Conservation (phyloP, 2,329 filamentous ascomycete species). For the Beauveria rudraprayagi region DNA sequence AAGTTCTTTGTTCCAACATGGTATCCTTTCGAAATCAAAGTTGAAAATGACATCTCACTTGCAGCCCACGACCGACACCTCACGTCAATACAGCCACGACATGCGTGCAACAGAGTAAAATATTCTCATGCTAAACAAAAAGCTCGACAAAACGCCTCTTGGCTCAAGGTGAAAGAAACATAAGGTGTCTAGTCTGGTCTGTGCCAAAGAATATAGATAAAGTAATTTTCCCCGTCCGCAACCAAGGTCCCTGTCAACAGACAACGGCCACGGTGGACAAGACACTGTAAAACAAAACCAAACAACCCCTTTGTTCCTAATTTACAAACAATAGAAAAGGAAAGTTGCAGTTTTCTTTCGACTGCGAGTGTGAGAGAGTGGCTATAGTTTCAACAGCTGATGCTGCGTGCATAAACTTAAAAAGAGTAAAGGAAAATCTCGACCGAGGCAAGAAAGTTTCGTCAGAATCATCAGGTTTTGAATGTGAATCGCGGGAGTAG, state of each 20-base stretch:
- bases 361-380: slow-evolving; percentile 6
- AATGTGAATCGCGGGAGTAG: neutral
- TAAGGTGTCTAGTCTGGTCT: neutral
- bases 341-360: neutral
- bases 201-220: neutral
- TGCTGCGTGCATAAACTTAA: slow-evolving; percentile 4
- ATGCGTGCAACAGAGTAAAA: slow-evolving; percentile 2
- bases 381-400: neutral
- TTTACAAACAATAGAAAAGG: slow-evolving; percentile 1
- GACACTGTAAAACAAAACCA: neutral
- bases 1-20: too few relatives aligned
- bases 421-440: neutral
- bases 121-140: slow-evolving; percentile 10
- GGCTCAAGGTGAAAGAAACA: neutral
- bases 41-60: too few relatives aligned
- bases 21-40: too few relatives aligned
- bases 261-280: neutral
- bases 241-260: neutral
- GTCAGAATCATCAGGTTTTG: slow-evolving; percentile 11
- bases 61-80: neutral
- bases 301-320: neutral
- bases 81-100: neutral
- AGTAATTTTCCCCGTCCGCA: neutral
- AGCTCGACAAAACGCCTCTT: neutral
- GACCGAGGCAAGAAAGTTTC: slow-evolving; percentile 6